Evolutionary conservation across 2,329 filamentous ascomycete genomes (phyloP).

Genomic region (Hypoxylon sp.): DNA sequence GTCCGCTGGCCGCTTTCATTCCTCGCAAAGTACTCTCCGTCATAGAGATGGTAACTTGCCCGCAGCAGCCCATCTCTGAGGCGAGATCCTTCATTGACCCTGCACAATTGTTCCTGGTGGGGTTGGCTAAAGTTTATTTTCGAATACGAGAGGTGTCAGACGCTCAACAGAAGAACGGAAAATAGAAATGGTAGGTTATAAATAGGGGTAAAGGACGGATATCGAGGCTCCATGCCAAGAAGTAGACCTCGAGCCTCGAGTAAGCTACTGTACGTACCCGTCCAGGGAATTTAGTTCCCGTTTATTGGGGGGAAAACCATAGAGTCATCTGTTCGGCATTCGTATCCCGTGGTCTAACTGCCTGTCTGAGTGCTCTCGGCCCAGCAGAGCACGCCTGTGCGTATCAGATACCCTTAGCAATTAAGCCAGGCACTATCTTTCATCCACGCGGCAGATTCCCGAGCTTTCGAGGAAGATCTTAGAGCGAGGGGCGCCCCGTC

Average conservation of each 20-base stretch:
- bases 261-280: not conserved
- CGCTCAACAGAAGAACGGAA: not conserved
- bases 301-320: not conserved
- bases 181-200: not conserved
- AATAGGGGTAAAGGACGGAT: constrained; percentile 1
- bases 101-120: not conserved
- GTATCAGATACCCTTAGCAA: not conserved
- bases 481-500: not conserved
- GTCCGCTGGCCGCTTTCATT: not conserved
- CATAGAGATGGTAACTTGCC: not conserved
- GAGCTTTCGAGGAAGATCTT: not conserved
- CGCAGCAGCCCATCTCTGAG: not conserved
- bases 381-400: not conserved
- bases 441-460: not conserved
- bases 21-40: not conserved
- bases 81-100: not conserved
- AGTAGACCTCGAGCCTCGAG: not conserved
- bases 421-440: not conserved
- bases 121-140: not conserved
- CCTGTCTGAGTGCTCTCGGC: not conserved
- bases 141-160: not conserved
- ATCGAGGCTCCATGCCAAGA: not conserved
- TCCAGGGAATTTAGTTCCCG: not conserved
- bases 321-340: not conserved
- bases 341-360: not conserved